phyloP scores from a whole-genome alignment of 352 stramenopile species.

The Pythium aphanidermatum region DNA sequence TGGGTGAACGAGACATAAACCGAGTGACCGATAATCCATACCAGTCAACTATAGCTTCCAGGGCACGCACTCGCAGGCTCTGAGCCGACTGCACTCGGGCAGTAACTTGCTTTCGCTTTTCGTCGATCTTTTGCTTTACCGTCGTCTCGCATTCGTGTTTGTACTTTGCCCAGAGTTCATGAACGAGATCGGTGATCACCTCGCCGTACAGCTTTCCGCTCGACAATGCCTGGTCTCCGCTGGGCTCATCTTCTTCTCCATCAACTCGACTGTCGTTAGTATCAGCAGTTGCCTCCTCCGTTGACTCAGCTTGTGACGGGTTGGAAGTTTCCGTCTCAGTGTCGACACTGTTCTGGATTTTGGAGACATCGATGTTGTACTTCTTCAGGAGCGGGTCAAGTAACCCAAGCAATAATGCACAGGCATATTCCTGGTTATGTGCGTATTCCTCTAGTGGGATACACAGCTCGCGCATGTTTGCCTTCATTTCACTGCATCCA shows the following conservation, averaged over 20 bases:
- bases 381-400: conserved; percentile 72
- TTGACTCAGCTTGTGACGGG: conserved; percentile 6
- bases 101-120: conserved; percentile 72
- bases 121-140: conserved; percentile 65
- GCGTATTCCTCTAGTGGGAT: conserved; percentile 81
- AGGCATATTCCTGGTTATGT: conserved; percentile 74
- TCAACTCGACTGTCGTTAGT: too few species aligned
- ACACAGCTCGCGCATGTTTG: conserved; percentile 75
- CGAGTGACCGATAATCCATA: conserved; percentile 27
- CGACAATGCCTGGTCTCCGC: neutral
- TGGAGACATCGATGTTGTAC: conserved; percentile 40
- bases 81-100: conserved; percentile 53
- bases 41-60: conserved; percentile 56
- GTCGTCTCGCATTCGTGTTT: conserved; percentile 49
- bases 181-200: conserved; percentile 59
- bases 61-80: conserved; percentile 43
- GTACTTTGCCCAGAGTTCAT: conserved; percentile 54
- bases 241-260: too few species aligned
- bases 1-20: conserved; percentile 19
- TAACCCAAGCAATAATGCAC: conserved; percentile 59
- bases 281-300: too few species aligned
- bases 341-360: too few species aligned
- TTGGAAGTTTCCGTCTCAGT: conserved; percentile 2
- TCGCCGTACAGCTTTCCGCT: conserved; percentile 55
- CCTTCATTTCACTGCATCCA: conserved; percentile 70